A percentile compares a stretch with the other conserved stretches of the same genome.
phyloP scores from a whole-genome alignment of 192 early-diverging fungal genomes.

The Coemansia sp. region DNA sequence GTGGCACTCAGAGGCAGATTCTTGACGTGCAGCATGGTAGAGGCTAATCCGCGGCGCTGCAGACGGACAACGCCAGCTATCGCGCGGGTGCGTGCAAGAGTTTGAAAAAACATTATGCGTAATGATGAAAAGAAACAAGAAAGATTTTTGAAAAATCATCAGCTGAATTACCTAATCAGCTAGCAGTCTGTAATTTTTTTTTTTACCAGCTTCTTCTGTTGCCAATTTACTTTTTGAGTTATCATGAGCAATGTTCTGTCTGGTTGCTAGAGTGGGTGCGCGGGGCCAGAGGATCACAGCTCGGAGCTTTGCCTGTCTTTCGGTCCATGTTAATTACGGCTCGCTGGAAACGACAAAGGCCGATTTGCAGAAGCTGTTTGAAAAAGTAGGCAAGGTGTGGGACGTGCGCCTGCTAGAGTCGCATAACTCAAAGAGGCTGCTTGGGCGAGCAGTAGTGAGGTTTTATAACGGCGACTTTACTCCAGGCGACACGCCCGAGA shows the following conservation, averaged over 20 bases:
- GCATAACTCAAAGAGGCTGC: conserved; percentile 8
- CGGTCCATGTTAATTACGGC: conserved; percentile 31
- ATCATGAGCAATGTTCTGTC: conserved; percentile 3
- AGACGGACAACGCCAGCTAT: conserved; percentile 5
- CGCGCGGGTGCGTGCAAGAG: conserved; percentile 27
- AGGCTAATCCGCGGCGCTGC: conserved; percentile 37
- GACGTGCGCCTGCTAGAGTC: conserved; percentile 32
- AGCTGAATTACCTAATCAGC: too few species aligned
- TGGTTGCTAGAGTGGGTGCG: conserved; percentile 3
- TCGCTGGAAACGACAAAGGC: conserved; percentile 21
- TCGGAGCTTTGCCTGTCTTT: conserved; percentile 33
- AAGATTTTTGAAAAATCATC: too few species aligned
- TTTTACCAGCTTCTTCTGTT: too few species aligned
- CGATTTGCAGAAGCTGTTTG: conserved; percentile 23
- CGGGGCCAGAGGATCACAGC: background rate
- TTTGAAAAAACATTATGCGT: conserved; percentile 33
- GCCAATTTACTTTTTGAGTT: too few species aligned
- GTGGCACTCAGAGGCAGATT: conserved; percentile 15
- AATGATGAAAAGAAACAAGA: background rate
- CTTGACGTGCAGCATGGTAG: conserved; percentile 24
- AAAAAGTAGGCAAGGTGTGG: conserved; percentile 43
- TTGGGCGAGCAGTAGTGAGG: conserved; percentile 30
- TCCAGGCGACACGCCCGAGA: conserved; percentile 18
- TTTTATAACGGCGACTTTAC: conserved; percentile 36
- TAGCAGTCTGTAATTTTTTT: too few species aligned